phyloP scores from a whole-genome alignment of 108 stramenopile species.

The Chaetoceros tenuissimus region DNA sequence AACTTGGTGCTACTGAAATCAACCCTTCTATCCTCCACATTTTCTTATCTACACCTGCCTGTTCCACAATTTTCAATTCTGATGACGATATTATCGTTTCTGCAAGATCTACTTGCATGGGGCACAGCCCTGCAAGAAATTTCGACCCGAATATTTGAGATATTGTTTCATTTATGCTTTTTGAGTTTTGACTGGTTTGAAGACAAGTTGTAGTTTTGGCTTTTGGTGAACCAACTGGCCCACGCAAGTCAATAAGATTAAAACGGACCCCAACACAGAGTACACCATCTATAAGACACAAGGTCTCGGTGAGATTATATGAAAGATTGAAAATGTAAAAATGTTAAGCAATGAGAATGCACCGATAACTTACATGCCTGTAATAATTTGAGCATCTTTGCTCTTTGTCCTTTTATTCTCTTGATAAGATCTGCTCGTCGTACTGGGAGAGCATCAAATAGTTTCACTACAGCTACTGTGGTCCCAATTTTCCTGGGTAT shows the following conservation, averaged over 20 bases:
- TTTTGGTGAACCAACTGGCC: slow-evolving; percentile 6
- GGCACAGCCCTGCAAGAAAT: slow-evolving; percentile 38
- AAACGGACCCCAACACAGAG: slow-evolving; percentile 59
- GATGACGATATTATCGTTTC: slow-evolving; percentile 6
- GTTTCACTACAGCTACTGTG: slow-evolving; percentile 69
- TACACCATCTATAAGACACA: slow-evolving; percentile 43
- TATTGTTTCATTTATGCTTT: slow-evolving; percentile 43
- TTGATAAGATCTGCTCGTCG: slow-evolving; percentile 62
- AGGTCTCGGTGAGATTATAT: background rate
- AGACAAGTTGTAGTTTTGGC: slow-evolving; percentile 29
- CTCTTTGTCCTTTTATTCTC: slow-evolving; percentile 56
- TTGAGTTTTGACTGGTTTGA: slow-evolving; percentile 37
- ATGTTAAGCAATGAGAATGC: background rate
- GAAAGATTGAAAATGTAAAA: background rate
- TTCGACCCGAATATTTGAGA: slow-evolving; percentile 52
- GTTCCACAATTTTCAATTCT: no score
- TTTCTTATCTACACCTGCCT: background rate
- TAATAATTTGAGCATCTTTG: slow-evolving; percentile 58
- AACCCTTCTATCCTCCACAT: slow-evolving; percentile 63
- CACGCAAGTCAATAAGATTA: slow-evolving; percentile 62
- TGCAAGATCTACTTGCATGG: slow-evolving; percentile 35
- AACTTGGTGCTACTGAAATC: slow-evolving; percentile 69
- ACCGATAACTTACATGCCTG: slow-evolving; percentile 53
- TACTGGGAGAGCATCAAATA: slow-evolving; percentile 77
- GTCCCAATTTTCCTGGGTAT: slow-evolving; percentile 70